phyloP scores from a whole-genome alignment of 108 stramenopile species.

The Fragilaria crotonensis region DNA sequence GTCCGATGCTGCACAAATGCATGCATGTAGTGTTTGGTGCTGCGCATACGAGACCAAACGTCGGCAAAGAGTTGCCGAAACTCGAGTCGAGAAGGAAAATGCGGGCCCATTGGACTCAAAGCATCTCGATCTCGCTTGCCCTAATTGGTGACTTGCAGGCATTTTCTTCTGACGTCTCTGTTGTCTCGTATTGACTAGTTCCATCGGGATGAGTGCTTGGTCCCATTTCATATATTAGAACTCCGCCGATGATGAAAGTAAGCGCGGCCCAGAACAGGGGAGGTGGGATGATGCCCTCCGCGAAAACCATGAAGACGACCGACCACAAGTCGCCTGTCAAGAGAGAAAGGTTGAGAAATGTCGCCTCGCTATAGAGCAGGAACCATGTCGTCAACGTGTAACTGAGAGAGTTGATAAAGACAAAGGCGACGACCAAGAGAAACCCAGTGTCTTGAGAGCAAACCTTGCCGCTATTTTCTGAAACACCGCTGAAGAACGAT shows the following conservation, averaged over 20 bases:
- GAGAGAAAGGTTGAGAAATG: constrained; percentile 78
- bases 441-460: constrained; percentile 31
- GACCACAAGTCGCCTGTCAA: constrained; percentile 93
- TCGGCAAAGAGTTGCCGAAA: no score
- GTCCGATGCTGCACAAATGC: no score
- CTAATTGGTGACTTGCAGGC: no score
- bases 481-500: constrained; percentile 23
- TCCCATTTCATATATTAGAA: constrained; percentile 86
- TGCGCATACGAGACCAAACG: no score
- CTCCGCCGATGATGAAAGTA: constrained; percentile 68
- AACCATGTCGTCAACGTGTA: constrained; percentile 64
- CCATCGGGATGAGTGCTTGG: constrained; percentile 19
- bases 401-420: constrained; percentile 26
- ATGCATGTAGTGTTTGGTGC: no score
- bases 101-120: no score
- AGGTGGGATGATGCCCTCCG: constrained; percentile 61
- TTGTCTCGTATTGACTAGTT: neutral
- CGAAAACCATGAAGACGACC: constrained; percentile 75
- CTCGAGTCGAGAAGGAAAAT: no score
- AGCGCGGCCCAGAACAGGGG: constrained; percentile 83
- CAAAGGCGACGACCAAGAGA: constrained; percentile 44
- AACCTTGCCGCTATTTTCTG: constrained; percentile 7
- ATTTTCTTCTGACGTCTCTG: no score
- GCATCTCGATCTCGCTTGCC: no score
- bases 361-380: constrained; percentile 61